These are phyloP conservation scores for Colletotrichum higginsianum DNA, from an alignment of 2,329 filamentous ascomycete species.

Conservation along the genomic window DNA sequence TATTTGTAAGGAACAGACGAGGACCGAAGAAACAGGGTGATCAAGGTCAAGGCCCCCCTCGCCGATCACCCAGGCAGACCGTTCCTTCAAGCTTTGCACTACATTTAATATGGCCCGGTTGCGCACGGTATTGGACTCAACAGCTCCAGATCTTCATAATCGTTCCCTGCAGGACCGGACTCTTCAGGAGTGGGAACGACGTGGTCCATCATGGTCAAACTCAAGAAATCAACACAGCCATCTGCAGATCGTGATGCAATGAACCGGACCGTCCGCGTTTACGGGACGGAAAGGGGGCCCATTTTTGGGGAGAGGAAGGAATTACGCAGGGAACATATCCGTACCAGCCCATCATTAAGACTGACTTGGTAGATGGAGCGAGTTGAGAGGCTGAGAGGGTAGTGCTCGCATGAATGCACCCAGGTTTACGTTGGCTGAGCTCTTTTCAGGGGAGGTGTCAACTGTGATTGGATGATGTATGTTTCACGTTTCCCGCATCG, in stretches of 20 bases:
- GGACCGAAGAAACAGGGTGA: constrained; percentile 19
- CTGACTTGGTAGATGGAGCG: constrained; percentile 15
- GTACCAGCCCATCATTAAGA: constrained; percentile 32
- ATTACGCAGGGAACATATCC: not conserved
- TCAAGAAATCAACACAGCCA: constrained; percentile 25
- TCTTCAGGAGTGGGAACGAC: constrained; percentile 27
- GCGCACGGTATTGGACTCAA: constrained; percentile 20
- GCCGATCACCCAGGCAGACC: constrained; percentile 5
- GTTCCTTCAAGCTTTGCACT: constrained; percentile 22
- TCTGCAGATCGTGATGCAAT: constrained; percentile 43
- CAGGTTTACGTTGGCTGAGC: constrained; percentile 22
- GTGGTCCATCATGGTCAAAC: constrained; percentile 12
- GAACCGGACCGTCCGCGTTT: constrained; percentile 22
- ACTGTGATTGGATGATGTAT: constrained; percentile 33
- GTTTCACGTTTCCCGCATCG: constrained; percentile 42
- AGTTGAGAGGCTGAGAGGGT: constrained; percentile 5
- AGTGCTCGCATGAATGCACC: constrained; percentile 28
- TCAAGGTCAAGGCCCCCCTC: constrained; percentile 4
- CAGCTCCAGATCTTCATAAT: constrained; percentile 20
- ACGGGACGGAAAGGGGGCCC: constrained; percentile 16
- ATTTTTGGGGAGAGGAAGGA: constrained; percentile 10
- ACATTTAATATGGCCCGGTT: constrained; percentile 12
- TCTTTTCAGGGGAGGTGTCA: constrained; percentile 24
- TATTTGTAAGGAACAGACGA: constrained; percentile 1
- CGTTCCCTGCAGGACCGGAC: constrained; percentile 27